Evolutionary conservation across 371 early-diverging fungal genomes (phyloP), one percentile per base, ranked within the genome.

Genomic region (Circinella umbellata): DNA sequence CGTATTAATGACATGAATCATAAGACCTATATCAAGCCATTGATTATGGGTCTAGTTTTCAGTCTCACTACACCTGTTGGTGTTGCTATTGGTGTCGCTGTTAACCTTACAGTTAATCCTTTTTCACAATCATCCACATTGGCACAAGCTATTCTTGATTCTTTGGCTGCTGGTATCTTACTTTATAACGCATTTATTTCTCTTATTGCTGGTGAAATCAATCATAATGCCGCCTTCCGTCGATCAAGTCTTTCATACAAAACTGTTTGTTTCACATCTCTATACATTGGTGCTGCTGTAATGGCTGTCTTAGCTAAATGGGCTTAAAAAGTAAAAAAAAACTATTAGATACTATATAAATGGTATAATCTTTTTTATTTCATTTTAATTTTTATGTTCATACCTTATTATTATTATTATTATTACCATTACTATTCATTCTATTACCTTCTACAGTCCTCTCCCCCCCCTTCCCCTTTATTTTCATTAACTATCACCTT

Each of bases 251-350:
- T 77, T 36, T 9, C 37, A 10, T 67, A 73, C 59, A 82, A 85
- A 61, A 38, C 73, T 20, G 60, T 74, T 15, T 82, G 83, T 48
- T 79, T 82, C 67, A 13, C 79, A 10, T 75, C 83, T 37, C 75
- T 85, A 80, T 91, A 90, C 69, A 42, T 86, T 54, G 95, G 94
- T 53, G 92, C 91, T 36, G 86, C 73, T 10, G 59, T 85, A 37
- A 95, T 95, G 95, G 88, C 94, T 3, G 67, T 92, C 37, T 77
- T 95, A 59, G 95, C 93, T 61, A 85, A 86, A 57, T 93, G 92
- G 92, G 92, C 92, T 3, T 93, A 86, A 68, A 62, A 13, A 42
- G 11, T 42, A 3, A 3, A 11, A 4, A 39, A 9, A 42, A 42
- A 11, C 42, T 42, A 11, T 42, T 27, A 27, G 27, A 27, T 27